phyloP scores from a whole-genome alignment of 108 stramenopile species.

The Parietichytrium sp. region DNA sequence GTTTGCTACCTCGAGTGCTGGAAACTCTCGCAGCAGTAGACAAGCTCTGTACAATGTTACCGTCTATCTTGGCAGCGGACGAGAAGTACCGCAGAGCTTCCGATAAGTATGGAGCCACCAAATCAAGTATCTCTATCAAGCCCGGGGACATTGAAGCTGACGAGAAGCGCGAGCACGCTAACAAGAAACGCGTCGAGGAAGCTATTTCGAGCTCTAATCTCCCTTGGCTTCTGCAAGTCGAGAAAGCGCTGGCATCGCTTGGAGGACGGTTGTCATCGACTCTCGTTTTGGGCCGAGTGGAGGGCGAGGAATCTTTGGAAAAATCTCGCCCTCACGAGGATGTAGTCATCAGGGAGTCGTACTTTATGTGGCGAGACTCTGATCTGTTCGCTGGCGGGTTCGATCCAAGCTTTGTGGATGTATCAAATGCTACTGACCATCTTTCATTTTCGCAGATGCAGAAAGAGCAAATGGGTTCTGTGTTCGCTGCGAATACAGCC shows the following conservation, averaged over 20 bases:
- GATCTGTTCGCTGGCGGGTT: slow-evolving; percentile 47
- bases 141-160: too few species aligned
- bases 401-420: slow-evolving; percentile 40
- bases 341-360: slow-evolving; percentile 31
- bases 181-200: not conserved
- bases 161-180: too few species aligned
- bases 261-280: slow-evolving; percentile 47
- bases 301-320: slow-evolving; percentile 2
- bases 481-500: not conserved
- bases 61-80: slow-evolving; percentile 32
- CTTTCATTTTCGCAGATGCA: not conserved
- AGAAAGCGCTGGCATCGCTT: slow-evolving; percentile 46
- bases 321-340: slow-evolving; percentile 40
- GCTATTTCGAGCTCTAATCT: not conserved
- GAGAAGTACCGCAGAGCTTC: slow-evolving; percentile 38
- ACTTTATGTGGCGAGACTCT: slow-evolving; percentile 43
- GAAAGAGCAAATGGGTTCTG: too few species aligned
- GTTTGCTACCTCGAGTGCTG: slow-evolving; percentile 43
- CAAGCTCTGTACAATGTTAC: slow-evolving; percentile 29
- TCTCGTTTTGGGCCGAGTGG: slow-evolving; percentile 40
- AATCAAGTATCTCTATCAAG: too few species aligned
- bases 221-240: slow-evolving; percentile 47
- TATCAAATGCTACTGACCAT: not conserved
- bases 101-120: not conserved
- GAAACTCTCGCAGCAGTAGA: slow-evolving; percentile 42